Base-by-base conservation (phyloP, 2,329 filamentous ascomycete species). In the Amauroascus niger region DNA sequence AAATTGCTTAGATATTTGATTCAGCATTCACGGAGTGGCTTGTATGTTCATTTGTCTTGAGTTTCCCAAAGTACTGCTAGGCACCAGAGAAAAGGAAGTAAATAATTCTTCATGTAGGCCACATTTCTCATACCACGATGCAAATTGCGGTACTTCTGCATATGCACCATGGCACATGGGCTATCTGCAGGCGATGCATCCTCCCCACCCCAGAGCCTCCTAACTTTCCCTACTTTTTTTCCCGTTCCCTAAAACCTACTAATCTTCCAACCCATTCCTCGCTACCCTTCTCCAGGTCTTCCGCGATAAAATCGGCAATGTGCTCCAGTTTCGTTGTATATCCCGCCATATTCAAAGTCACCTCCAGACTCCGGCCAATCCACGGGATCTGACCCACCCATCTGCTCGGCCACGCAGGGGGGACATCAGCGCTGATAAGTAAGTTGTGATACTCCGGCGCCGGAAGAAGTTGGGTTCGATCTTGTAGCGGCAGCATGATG, bases 291-390 rank as follows among this genome's bases (percentile, higher is more conserved):
- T 65, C 67, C 43, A 74, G 60, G 60, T 74, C 71, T 43, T 58
- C 62, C 11, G 70, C 69, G 41, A 74, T 64, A 45, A 73, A 70
- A n/a, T 73, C 71, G 1, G 71, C 71, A 54, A 69, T 67, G 53
- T 69, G 65, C 56, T 74, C 71, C 8, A 72, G 64, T 11, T 65
- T 69, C 2, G 67, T 71, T 14, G 55, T 48, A 61, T 73, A 71
- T 14, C 65, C 62, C 30, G 53, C 30, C 7, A 58, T 57, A 54
- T 70, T 64, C 53, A 65, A 64, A 1, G 55, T 57, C 6, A 60
- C 52, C n/a, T 63, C 52, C 26, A 71, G 7, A 32, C 60, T 52
- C 49, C 55, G 62, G 11, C 69, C 70, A 41, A 73, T 61, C 48
- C 62, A 62, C 18, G 63, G 67, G 13, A 65, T 66, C 22, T 59